A percentile compares a stretch with the other conserved stretches of the same genome.
Conservation (phyloP, 2,329 filamentous ascomycete species). For the Cladophialophora chaetospira region DNA sequence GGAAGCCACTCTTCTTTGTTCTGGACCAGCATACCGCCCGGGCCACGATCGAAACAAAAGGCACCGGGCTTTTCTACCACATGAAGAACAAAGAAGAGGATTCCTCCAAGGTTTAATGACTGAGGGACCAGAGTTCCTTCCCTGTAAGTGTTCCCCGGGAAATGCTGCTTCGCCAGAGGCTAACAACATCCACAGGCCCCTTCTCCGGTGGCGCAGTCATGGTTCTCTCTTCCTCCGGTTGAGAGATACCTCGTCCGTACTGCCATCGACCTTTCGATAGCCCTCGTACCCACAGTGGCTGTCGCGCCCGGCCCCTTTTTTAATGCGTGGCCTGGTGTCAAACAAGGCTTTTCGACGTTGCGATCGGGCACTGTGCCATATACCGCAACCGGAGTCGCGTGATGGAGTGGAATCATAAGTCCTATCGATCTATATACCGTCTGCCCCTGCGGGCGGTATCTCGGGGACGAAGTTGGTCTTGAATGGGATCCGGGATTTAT, state of each 20-base stretch:
- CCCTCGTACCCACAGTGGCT: conserved; percentile 27
- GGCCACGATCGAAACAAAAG: conserved; percentile 6
- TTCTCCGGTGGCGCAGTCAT: conserved; percentile 32
- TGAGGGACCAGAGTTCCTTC: conserved; percentile 35
- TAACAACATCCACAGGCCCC: conserved; percentile 18
- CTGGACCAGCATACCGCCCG: neutral
- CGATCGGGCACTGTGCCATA: conserved; percentile 24
- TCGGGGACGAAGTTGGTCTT: conserved; percentile 35
- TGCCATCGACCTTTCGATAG: conserved; percentile 28
- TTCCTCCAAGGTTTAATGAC: conserved; percentile 19
- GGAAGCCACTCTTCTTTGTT: conserved; percentile 16
- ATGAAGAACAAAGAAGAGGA: conserved; percentile 6
- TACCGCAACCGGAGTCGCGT: conserved; percentile 35
- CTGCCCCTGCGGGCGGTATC: conserved; percentile 22
- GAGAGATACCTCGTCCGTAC: conserved; percentile 16
- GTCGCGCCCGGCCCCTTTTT: conserved; percentile 20
- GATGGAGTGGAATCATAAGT: conserved; percentile 37
- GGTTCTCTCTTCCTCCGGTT: conserved; percentile 17
- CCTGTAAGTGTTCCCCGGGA: conserved; percentile 27
- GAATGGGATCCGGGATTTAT: conserved; percentile 18
- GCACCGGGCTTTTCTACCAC: conserved; percentile 4
- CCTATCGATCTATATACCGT: conserved; percentile 31
- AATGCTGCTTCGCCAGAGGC: neutral
- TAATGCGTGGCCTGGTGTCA: conserved; percentile 15
- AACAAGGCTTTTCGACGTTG: conserved; percentile 25